A percentile compares a stretch with the other conserved stretches of the same genome.
Conservation (phyloP, 306 rosid species). For the Ormosia emarginata region DNA sequence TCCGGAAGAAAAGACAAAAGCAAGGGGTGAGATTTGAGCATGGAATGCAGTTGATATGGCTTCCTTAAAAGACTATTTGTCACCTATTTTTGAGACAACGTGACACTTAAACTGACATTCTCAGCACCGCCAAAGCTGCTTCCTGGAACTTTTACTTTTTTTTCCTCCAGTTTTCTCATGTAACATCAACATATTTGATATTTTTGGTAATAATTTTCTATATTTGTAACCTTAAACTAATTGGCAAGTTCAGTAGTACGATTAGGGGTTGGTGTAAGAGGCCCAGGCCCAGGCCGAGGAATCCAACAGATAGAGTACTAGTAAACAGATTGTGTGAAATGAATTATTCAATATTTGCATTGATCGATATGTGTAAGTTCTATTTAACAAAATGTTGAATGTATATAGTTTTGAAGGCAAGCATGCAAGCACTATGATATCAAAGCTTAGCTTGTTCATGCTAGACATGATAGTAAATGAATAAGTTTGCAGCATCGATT, state of each 20-base stretch:
- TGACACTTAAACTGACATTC: constrained; percentile 14
- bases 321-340: neutral
- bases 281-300: neutral
- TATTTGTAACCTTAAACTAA: neutral
- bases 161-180: neutral
- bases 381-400: neutral
- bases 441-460: constrained; percentile 1
- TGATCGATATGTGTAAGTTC: neutral
- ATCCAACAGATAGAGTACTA: neutral
- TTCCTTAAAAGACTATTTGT: constrained; percentile 46
- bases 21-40: constrained; percentile 32
- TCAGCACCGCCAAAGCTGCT: constrained; percentile 28
- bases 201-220: neutral
- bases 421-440: constrained; percentile 16
- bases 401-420: neutral
- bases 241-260: neutral
- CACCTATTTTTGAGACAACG: constrained; percentile 35
- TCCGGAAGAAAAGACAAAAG: constrained; percentile 29
- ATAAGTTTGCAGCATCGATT: constrained; percentile 7
- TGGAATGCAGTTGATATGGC: constrained; percentile 35
- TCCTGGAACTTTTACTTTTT: neutral
- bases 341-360: neutral
- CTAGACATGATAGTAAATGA: constrained; percentile 14
- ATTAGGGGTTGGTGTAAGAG: neutral
- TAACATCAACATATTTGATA: neutral